phyloP scores from a whole-genome alignment of 1,284 basidiomycete species.

The Heterobasidion irregulare region DNA sequence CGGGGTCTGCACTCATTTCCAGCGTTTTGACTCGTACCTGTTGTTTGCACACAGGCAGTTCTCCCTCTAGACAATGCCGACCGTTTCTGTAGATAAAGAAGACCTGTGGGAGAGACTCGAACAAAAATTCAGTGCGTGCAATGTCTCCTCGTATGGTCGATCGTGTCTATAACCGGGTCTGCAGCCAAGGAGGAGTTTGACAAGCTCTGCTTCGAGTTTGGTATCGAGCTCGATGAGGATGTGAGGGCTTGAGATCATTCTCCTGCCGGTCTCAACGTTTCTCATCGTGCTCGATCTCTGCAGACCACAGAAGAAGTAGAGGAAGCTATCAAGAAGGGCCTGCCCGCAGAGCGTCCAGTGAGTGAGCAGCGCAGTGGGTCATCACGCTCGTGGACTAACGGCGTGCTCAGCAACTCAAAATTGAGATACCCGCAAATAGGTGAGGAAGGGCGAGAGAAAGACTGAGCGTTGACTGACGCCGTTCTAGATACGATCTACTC shows the following conservation, averaged over 20 bases:
- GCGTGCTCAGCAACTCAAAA: slow-evolving; percentile 80
- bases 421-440: slow-evolving; percentile 97
- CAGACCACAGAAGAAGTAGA: slow-evolving; percentile 89
- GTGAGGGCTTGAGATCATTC: slow-evolving; percentile 37
- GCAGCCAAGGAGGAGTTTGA: slow-evolving; percentile 92
- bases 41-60: background rate
- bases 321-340: slow-evolving; percentile 71
- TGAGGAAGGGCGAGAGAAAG: slow-evolving; percentile 17
- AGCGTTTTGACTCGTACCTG: background rate
- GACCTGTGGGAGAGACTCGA: slow-evolving; percentile 89
- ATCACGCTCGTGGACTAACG: slow-evolving; percentile 1
- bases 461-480: background rate
- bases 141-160: slow-evolving; percentile 3
- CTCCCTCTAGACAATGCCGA: slow-evolving; percentile 63
- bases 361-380: slow-evolving; percentile 16
- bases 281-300: background rate
- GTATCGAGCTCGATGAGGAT: slow-evolving; percentile 96
- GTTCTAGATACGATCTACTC: slow-evolving; percentile 86
- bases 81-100: slow-evolving; percentile 91
- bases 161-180: slow-evolving; percentile 5
- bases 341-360: slow-evolving; percentile 78
- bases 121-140: slow-evolving; percentile 67
- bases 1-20: background rate
- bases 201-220: slow-evolving; percentile 94
- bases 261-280: background rate